Percentiles rank a stretch among this genome's conserved stretches.
phyloP scores from a whole-genome alignment of 2,329 filamentous ascomycete genomes.

The Phaeosphaeria sp. region DNA sequence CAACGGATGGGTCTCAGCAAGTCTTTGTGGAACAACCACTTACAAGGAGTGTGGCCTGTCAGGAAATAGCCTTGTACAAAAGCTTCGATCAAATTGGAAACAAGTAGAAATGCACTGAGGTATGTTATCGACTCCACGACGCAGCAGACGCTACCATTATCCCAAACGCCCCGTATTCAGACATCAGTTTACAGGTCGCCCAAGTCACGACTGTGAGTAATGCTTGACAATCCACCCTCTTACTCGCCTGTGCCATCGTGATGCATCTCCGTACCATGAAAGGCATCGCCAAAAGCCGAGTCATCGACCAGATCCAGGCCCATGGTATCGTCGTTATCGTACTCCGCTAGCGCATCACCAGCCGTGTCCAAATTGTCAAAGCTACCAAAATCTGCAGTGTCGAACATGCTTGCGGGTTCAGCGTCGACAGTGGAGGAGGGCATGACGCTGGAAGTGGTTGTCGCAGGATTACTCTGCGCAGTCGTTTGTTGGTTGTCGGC shows the following conservation, averaged over 20 bases:
- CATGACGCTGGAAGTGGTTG: slow-evolving; percentile 21
- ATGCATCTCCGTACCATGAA: slow-evolving; percentile 47
- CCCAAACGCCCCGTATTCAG: background rate
- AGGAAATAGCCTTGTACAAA: background rate
- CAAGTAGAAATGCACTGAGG: background rate
- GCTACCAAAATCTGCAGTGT: slow-evolving; percentile 44
- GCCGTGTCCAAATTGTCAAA: slow-evolving; percentile 49
- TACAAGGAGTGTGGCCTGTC: no score
- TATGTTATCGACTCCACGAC: background rate
- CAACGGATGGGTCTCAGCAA: no score
- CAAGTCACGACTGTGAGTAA: background rate
- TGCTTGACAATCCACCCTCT: slow-evolving; percentile 27
- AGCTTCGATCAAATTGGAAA: background rate
- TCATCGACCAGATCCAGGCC: slow-evolving; percentile 48
- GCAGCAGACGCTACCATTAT: background rate
- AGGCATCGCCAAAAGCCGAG: slow-evolving; percentile 50
- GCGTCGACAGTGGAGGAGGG: slow-evolving; percentile 33
- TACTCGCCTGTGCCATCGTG: slow-evolving; percentile 39
- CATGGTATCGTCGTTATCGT: slow-evolving; percentile 46
- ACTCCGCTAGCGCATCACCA: slow-evolving; percentile 49
- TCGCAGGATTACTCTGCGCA: slow-evolving; percentile 22
- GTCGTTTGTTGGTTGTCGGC: slow-evolving; percentile 22
- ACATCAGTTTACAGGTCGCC: background rate
- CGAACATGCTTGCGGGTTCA: slow-evolving; percentile 47
- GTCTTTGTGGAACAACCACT: no score